Base-by-base conservation (phyloP, 176 grass and related monocot genomes). In the Pontederia paniculata region DNA sequence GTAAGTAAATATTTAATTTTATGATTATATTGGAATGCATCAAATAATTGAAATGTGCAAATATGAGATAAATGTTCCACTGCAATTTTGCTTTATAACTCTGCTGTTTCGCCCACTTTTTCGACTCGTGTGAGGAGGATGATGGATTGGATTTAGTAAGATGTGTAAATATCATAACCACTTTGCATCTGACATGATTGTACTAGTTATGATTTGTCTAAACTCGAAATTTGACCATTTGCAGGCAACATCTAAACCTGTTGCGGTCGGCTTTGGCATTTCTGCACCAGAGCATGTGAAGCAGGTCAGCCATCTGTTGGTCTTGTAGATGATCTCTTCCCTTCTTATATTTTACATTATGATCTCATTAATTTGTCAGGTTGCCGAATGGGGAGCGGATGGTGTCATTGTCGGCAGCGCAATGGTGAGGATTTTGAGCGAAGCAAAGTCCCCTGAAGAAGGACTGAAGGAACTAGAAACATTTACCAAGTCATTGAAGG, bases 201-300 rank as follows among this genome's bases (percentile, higher is more conserved):
- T 37, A 1, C 28, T 6, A 5, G 28, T 6, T 37, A 37, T 37
- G 28, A 0, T 37, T 2, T 6, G 7, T 0, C 22, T 58, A 8
- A 28, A 23, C 10, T 58, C 9, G 10, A 28, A 0, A 31, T 58
- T 58, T 58, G 22, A 8, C n/a, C 47, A 20, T 52, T 23, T 50
- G 3, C 55, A 71, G 69, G 18, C 16, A 18, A 60, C 56, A 2
- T 2, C 21, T 42, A 71, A 71, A 2, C 68, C 68, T 21, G 55
- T 71, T 42, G 56, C 68, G 5, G 68, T 71, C 10, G 68, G 68
- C 14, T 71, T 71, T 22, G 56, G 68, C 45, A 60, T 71, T 60
- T 71, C 68, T 13, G 51, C 58, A 59, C 68, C 68, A 21, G 55
- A 60, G 23, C 68, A 71, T 52, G 56, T 60, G 10, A 44, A 60